These are phyloP conservation scores for Phialophora verrucosa DNA, from an alignment of 2,329 filamentous ascomycete species.

Conservation along the genomic window DNA sequence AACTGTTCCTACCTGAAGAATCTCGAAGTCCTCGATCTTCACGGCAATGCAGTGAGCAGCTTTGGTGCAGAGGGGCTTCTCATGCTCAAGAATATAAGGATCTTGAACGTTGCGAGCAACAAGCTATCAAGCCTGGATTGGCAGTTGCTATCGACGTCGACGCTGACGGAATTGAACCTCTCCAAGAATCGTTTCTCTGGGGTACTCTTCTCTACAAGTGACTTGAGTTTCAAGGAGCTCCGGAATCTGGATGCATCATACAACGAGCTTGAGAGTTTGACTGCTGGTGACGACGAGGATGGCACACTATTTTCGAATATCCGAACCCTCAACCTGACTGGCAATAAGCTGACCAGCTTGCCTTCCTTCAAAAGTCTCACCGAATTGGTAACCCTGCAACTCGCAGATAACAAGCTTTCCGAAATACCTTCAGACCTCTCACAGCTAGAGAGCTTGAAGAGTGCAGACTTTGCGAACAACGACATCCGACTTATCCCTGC, in stretches of 20 bases:
- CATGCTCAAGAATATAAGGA: slow-evolving; percentile 71
- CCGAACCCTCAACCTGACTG: slow-evolving; percentile 75
- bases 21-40: slow-evolving; percentile 81
- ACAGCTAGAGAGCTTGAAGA: slow-evolving; percentile 69
- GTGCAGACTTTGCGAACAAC: slow-evolving; percentile 84
- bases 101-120: slow-evolving; percentile 79
- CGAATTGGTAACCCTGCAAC: slow-evolving; percentile 68
- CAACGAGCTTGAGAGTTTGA: slow-evolving; percentile 69
- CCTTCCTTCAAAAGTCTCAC: slow-evolving; percentile 78
- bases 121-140: slow-evolving; percentile 71
- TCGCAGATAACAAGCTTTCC: slow-evolving; percentile 80
- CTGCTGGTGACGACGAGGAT: slow-evolving; percentile 55
- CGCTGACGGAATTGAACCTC: slow-evolving; percentile 68
- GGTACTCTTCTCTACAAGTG: slow-evolving; percentile 14
- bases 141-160: slow-evolving; percentile 23
- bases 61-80: slow-evolving; percentile 68
- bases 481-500: slow-evolving; percentile 77
- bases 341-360: slow-evolving; percentile 76
- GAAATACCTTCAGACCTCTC: slow-evolving; percentile 78
- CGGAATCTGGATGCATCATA: slow-evolving; percentile 78
- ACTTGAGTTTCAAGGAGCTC: slow-evolving; percentile 70
- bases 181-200: slow-evolving; percentile 73
- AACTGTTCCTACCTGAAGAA: slow-evolving; percentile 58
- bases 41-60: slow-evolving; percentile 75
- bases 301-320: slow-evolving; percentile 67